Base-by-base conservation (phyloP, 345 rosid genomes). In the Hirschfeldia incana region DNA sequence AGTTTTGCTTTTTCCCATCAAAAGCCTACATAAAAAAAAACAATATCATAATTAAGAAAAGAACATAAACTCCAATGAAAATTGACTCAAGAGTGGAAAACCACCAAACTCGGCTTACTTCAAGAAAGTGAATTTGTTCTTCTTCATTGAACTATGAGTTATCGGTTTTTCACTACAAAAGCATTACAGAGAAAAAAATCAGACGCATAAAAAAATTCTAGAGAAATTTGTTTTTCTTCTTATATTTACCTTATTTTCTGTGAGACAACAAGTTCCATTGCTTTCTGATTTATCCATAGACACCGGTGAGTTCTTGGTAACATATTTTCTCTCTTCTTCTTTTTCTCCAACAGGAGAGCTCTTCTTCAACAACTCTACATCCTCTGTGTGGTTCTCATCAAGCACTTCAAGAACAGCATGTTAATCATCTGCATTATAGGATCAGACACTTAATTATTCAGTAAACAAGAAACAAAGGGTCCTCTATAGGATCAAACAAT, bases 41-140 rank as follows among this genome's bases (percentile, higher is more conserved):
- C 44, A 63, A 0, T 29, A 55, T 1, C n/a, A 78, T 8, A 70
- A 2, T 70, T 30, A 70, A 30, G 72, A 70, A 0, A 60, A 16
- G 16, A 33, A 8, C 69, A 67, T 16, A 0, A 71, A 36, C 32
- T 65, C 17, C 34, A 67, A 33, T 5, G 2, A 36, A 59, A 15
- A 46, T 12, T 28, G 69, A 53, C 57, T n/a, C 57, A 6, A 51
- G 69, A 15, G 6, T 51, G 13, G 26, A 32, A 13, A 32, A 13
- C n/a, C n/a, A 12, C 44, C 26, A 59, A 74, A 49, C 28, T 39
- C 1, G 0, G 3, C 74, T 61, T 79, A 79, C 82, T 66, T 74
- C 21, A 74, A 69, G 75, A 79, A 79, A 68, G 75, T 30, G 29
- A 79, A 79, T 74, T 49, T 74, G 0, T 12, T 67, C 1, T 69